Base-by-base conservation (phyloP, 2,329 filamentous ascomycete species). In the Tolypocladium cylindrosporum region DNA sequence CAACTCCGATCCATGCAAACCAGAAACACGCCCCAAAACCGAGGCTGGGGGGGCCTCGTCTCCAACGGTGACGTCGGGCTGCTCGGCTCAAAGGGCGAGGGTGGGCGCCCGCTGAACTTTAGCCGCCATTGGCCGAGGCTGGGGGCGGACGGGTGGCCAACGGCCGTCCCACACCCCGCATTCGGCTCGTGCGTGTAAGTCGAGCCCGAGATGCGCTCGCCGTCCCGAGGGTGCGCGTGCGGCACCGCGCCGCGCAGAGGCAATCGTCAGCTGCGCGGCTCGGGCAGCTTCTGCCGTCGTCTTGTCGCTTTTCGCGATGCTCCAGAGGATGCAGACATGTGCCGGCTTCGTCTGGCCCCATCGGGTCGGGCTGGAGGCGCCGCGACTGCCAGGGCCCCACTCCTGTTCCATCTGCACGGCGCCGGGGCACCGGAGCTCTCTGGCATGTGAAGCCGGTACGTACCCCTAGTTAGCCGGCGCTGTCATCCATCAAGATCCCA, bases 121-220 rank as follows among this genome's bases (percentile, higher is more conserved):
- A 69, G 68, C 72, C 71, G 69, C 71, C 69, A 75, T 77, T 77
- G 75, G 73, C 72, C 76, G 72, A 77, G 71, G 72, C 54, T 14
- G 16, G 16, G 10, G 51, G 4, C 11, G 5, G 2, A 13, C 43
- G 31, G 31, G 27, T 31, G 27, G 4, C 36, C 52, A 41, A 31
- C 48, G 36, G 48, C 48, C 48, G 48, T 8, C 31, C 48, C 48
- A 14, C 52, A 41, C 52, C 52, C 52, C 52, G 52, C 52, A 41
- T 54, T 21, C 52, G 36, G 52, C 48, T 51, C 31, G 45, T 36
- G 9, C 27, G 48, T 51, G 48, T 51, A 51, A 51, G 48, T 51
- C 8, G 31, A 51, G 27, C 8, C 34, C 16, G 45, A 13, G 45
- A 50, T 16, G 43, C 4, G 13, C 43, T 31, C 24, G 10, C 43